Percentiles rank a stretch among this genome's conserved stretches.
phyloP scores from a whole-genome alignment of 2,329 filamentous ascomycete genomes.

The Cercospora sp. region DNA sequence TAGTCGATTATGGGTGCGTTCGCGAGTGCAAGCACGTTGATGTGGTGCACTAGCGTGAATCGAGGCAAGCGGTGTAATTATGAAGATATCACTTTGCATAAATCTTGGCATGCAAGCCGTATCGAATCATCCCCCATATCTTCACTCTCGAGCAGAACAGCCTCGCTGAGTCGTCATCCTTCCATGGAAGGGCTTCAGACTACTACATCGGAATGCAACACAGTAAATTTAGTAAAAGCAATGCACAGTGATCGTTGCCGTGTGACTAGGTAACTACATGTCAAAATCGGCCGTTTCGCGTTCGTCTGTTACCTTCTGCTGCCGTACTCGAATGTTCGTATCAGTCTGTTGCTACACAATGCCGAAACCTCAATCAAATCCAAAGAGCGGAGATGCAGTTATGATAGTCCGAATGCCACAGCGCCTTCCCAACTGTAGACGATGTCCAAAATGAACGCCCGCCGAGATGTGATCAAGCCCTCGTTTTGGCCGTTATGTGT shows the following conservation, averaged over 20 bases:
- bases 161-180: too few species aligned
- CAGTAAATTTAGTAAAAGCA: neutral
- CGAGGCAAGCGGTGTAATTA: neutral
- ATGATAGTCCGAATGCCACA: neutral
- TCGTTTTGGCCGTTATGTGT: constrained; percentile 48
- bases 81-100: neutral
- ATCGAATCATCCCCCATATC: too few species aligned
- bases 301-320: neutral
- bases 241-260: neutral
- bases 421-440: neutral
- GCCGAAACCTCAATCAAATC: neutral
- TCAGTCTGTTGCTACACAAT: neutral
- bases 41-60: neutral
- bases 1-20: neutral
- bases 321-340: constrained; percentile 1
- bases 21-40: neutral
- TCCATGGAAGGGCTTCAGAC: too few species aligned
- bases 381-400: neutral
- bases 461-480: neutral
- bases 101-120: neutral
- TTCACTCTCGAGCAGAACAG: too few species aligned
- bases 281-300: neutral
- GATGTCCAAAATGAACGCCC: neutral
- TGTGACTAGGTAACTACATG: neutral
- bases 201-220: too few species aligned